These are phyloP conservation scores for Cymbopogon flexuosus DNA, from an alignment of 202 grass and related monocot genomes.

Conservation along the genomic window DNA sequence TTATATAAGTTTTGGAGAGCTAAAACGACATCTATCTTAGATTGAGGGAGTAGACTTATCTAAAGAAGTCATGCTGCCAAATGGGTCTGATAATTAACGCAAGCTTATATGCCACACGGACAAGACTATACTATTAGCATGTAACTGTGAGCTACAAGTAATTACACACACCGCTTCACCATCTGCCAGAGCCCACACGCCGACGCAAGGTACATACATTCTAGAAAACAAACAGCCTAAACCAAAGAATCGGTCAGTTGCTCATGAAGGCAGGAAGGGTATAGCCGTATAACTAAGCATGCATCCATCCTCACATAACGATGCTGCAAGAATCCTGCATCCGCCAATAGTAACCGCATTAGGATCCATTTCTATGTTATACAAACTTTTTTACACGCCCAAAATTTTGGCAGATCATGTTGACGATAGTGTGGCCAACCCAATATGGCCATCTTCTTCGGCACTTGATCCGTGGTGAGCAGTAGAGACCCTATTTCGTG, in stretches of 20 bases:
- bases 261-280: neutral
- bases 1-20: neutral
- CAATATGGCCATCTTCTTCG: conserved; percentile 74
- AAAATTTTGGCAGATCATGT: conserved; percentile 17
- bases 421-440: conserved; percentile 71
- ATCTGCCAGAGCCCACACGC: neutral
- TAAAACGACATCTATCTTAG: neutral
- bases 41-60: neutral
- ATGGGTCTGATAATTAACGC: neutral
- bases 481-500: conserved; percentile 48
- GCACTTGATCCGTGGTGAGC: conserved; percentile 43
- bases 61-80: neutral
- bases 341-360: neutral
- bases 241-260: conserved; percentile 19
- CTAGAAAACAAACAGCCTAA: neutral
- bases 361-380: conserved; percentile 3
- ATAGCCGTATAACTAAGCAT: neutral
- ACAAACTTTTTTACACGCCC: conserved; percentile 35
- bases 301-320: neutral
- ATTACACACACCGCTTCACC: conserved; percentile 8
- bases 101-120: neutral
- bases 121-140: neutral
- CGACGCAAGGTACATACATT: neutral
- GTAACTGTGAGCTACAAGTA: conserved; percentile 8
- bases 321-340: conserved; percentile 19